These are phyloP conservation scores for Macrocybe gigantea DNA, from an alignment of 768 basidiomycete species.

Conservation along the genomic window DNA sequence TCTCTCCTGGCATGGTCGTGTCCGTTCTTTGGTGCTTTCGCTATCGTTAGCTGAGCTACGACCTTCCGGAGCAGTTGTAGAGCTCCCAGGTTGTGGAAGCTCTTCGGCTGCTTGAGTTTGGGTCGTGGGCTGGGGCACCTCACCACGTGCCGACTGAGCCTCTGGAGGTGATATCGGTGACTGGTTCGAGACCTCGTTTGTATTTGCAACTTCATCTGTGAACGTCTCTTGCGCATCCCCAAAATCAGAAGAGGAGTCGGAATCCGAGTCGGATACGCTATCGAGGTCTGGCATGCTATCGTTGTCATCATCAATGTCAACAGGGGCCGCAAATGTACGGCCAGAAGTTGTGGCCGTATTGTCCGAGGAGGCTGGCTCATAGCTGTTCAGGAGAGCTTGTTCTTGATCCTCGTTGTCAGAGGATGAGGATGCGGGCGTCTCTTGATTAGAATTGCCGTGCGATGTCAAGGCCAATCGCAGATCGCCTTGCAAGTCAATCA, in stretches of 20 bases:
- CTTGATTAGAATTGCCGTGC: not conserved
- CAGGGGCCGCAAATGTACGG: not conserved
- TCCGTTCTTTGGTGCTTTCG: not conserved
- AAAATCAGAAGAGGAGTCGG: constrained; percentile 13
- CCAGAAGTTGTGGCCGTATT: not conserved
- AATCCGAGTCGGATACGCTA: constrained; percentile 31
- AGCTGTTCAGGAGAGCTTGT: not conserved
- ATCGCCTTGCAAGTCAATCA: constrained; percentile 73
- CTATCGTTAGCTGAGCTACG: not conserved
- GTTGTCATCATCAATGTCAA: not conserved
- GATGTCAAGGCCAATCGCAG: constrained; percentile 53
- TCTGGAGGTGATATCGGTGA: too few relatives aligned
- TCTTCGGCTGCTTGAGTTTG: too few relatives aligned
- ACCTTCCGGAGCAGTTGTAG: not conserved
- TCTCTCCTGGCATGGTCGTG: constrained; percentile 12
- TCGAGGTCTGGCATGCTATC: constrained; percentile 23
- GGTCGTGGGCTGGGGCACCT: too few relatives aligned
- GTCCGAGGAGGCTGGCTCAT: not conserved
- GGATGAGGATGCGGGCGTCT: not conserved
- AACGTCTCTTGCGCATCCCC: constrained; percentile 19
- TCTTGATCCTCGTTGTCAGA: not conserved
- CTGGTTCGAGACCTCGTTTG: too few relatives aligned
- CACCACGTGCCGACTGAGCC: too few relatives aligned
- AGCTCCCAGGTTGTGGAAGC: not conserved
- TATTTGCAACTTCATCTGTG: too few relatives aligned